Base-by-base conservation (phyloP, 2,329 filamentous ascomycete genomes). In the Aspergillus transmontanensis region DNA sequence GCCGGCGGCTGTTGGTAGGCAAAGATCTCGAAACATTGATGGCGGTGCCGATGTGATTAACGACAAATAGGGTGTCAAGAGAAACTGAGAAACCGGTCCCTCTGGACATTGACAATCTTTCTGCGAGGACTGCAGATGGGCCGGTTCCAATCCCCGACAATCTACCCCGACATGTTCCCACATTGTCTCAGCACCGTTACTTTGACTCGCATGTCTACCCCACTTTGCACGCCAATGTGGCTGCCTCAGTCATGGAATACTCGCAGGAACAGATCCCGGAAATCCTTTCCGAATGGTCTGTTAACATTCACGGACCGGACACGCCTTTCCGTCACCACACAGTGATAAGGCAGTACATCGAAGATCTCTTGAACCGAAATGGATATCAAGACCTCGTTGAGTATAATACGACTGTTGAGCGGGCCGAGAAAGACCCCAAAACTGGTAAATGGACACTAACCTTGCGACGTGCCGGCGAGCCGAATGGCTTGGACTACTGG, bases 211-310 rank as follows among this genome's bases (percentile, higher is more conserved):
- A 85, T 0, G 80, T 89, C 21, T 90, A 90, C 66, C 85, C 86
- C 0, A 83, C 85, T 23, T 76, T 90, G n/a, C 86, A 90, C 70
- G 90, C 87, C 3, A 90, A 90, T 66, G 84, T 90, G 50, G 83
- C 86, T 65, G 79, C 80, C 6, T 70, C 82, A 2, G 79, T 86
- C 0, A 90, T 90, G 89, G 80, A 83, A 19, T 90, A 86, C 72
- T 84, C 82, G 0, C 80, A 86, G 64, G 86, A 88, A 59, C 78
- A 80, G 0, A 85, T 89, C 16, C 82, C 86, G 0, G 71, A 73
- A 0, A 73, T 79, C 50, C 72, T 77, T 30, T 81, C 79, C 16
- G 68, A 80, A 50, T 73, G 73, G 61, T 81, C 80, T 21, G 76
- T 84, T 58, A 66, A 76, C 28, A 70, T 82, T 30, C 85, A 90